These are phyloP conservation scores for Rhynchosporium agropyri DNA, from an alignment of 2,329 filamentous ascomycete species.

Conservation along the genomic window DNA sequence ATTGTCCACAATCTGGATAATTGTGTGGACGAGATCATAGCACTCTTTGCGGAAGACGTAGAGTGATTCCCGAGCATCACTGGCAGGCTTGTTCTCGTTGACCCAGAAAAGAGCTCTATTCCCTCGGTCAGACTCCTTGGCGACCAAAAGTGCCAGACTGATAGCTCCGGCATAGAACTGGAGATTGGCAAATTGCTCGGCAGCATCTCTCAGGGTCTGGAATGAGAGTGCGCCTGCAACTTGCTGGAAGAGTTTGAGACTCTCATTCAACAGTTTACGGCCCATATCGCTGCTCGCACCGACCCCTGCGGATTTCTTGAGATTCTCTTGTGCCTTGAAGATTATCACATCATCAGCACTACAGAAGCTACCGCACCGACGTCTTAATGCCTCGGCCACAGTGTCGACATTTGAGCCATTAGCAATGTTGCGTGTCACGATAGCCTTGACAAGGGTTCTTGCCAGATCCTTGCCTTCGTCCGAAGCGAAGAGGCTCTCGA, in stretches of 20 bases:
- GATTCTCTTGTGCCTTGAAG: conserved; percentile 95
- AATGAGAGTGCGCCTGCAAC: conserved; percentile 82
- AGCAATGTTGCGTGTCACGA: conserved; percentile 96
- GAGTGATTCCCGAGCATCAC: conserved; percentile 68
- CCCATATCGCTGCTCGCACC: conserved; percentile 74
- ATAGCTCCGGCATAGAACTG: conserved; percentile 95
- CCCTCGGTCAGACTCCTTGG: conserved; percentile 81
- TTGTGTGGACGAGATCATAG: conserved; percentile 85
- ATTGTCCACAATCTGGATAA: conserved; percentile 76
- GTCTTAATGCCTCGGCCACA: conserved; percentile 88
- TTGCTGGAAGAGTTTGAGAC: conserved; percentile 82
- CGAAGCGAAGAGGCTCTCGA: conserved; percentile 83
- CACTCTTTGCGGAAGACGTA: conserved; percentile 75
- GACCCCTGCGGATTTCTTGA: conserved; percentile 85
- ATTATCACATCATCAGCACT: conserved; percentile 96
- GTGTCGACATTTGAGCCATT: conserved; percentile 97
- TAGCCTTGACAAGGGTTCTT: conserved; percentile 93
- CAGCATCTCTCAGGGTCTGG: conserved; percentile 76
- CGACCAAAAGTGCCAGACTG: conserved; percentile 80
- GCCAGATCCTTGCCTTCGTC: conserved; percentile 82
- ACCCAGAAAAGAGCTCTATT: conserved; percentile 86
- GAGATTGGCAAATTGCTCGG: conserved; percentile 77
- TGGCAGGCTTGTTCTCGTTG: conserved; percentile 74
- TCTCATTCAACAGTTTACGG: conserved; percentile 82
- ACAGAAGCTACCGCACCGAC: conserved; percentile 95